These are phyloP conservation scores for Exophiala alcalophila DNA, from an alignment of 2,329 filamentous ascomycete genomes.

Conservation along the genomic window DNA sequence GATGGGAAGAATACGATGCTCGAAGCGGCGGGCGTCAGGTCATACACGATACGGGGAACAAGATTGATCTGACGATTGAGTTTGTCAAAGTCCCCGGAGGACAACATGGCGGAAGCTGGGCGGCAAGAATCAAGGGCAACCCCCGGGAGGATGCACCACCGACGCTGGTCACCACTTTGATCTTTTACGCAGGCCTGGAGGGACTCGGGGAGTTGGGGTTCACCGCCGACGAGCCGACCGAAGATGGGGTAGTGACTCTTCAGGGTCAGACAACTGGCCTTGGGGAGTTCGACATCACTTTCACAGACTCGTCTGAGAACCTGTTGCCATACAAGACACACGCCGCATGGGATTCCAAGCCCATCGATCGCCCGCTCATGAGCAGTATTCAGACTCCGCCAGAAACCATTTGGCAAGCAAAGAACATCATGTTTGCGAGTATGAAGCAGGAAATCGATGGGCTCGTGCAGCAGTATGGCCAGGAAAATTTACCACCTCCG, in stretches of 20 bases:
- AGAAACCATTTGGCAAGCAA: conserved; percentile 78
- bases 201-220: conserved; percentile 66
- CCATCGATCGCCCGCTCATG: conserved; percentile 72
- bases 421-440: conserved; percentile 63
- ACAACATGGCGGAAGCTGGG: conserved; percentile 85
- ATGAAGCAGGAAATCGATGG: conserved; percentile 63
- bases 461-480: conserved; percentile 57
- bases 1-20: conserved; percentile 96
- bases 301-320: conserved; percentile 68
- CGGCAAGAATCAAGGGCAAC: conserved; percentile 77
- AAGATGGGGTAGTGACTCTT: conserved; percentile 63
- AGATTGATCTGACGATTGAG: conserved; percentile 83
- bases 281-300: conserved; percentile 73
- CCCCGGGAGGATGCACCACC: conserved; percentile 66
- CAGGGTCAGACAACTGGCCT: conserved; percentile 68
- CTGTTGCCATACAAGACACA: conserved; percentile 61
- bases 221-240: conserved; percentile 53
- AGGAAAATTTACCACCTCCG: conserved; percentile 71
- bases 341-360: conserved; percentile 64
- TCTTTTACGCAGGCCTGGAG: conserved; percentile 82
- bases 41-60: conserved; percentile 85
- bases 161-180: conserved; percentile 69
- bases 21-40: conserved; percentile 82
- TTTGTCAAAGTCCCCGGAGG: conserved; percentile 93
- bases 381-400: conserved; percentile 65